These are phyloP conservation scores for Podospora appendiculata DNA, from an alignment of 495 filamentous ascomycete genomes.

Conservation along the genomic window DNA sequence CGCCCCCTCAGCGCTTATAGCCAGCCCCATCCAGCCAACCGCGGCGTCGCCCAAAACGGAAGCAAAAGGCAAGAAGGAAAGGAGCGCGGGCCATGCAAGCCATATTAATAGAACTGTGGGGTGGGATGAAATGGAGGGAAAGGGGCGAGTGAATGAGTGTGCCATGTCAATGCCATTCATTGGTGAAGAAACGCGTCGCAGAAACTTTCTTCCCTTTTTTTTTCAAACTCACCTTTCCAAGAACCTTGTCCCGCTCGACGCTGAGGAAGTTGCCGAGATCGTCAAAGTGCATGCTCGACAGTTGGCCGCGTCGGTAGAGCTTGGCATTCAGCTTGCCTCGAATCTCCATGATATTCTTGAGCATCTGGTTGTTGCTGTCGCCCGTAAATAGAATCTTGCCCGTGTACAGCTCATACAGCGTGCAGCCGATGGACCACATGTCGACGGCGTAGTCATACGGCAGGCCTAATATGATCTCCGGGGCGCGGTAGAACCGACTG, in stretches of 20 bases:
- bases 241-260: slow-evolving; percentile 75
- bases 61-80: not conserved
- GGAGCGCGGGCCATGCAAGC: not conserved
- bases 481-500: slow-evolving; percentile 93
- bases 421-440: slow-evolving; percentile 96
- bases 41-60: slow-evolving; percentile 8
- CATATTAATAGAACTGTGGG: slow-evolving; percentile 4
- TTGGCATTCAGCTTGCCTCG: slow-evolving; percentile 87
- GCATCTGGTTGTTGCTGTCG: slow-evolving; percentile 95
- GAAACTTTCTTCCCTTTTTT: not conserved
- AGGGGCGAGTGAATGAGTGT: no score
- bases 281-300: slow-evolving; percentile 75
- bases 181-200: slow-evolving; percentile 7
- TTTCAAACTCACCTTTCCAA: slow-evolving; percentile 63
- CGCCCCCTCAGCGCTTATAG: slow-evolving; percentile 8
- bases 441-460: slow-evolving; percentile 91
- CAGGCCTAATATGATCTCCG: slow-evolving; percentile 95
- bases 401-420: slow-evolving; percentile 92
- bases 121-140: not conserved
- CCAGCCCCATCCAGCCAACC: slow-evolving; percentile 1
- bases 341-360: slow-evolving; percentile 91
- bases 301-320: slow-evolving; percentile 69
- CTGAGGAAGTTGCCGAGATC: slow-evolving; percentile 80
- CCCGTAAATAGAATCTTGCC: slow-evolving; percentile 96
- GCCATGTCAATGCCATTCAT: no score